phyloP scores from a whole-genome alignment of 2,329 filamentous ascomycete genomes.

The Hymenoscyphus salicellus region DNA sequence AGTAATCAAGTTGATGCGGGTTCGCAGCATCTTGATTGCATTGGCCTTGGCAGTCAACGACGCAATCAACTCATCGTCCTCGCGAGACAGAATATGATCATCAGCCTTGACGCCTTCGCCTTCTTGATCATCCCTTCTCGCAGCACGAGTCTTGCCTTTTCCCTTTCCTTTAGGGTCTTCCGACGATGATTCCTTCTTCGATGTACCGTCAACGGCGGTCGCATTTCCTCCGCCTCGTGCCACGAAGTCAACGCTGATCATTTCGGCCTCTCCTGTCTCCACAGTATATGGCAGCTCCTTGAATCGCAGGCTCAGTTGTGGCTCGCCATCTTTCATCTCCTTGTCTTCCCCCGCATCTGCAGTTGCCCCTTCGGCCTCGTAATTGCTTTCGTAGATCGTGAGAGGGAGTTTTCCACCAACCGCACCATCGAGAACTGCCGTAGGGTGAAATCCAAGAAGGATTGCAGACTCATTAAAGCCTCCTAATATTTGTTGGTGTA shows the following conservation, averaged over 20 bases:
- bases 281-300: constrained; percentile 80
- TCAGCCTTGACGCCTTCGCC: constrained; percentile 40
- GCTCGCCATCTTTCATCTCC: constrained; percentile 66
- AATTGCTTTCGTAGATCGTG: constrained; percentile 83
- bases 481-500: constrained; percentile 74
- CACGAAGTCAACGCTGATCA: constrained; percentile 95
- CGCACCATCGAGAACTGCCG: constrained; percentile 50
- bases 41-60: constrained; percentile 83
- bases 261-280: constrained; percentile 92
- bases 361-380: constrained; percentile 62
- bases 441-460: constrained; percentile 81
- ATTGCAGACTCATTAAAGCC: constrained; percentile 79
- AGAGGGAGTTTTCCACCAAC: constrained; percentile 80
- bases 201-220: constrained; percentile 50
- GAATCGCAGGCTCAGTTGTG: constrained; percentile 65
- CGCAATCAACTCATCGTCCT: constrained; percentile 61
- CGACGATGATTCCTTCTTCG: constrained; percentile 28
- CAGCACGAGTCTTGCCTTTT: constrained; percentile 29
- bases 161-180: constrained; percentile 34
- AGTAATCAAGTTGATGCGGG: constrained; percentile 67
- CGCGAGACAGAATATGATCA: constrained; percentile 54
- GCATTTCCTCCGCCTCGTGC: constrained; percentile 82
- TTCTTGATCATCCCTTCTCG: constrained; percentile 36
- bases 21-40: constrained; percentile 88
- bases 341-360: constrained; percentile 59